A percentile compares a stretch with the other conserved stretches of the same genome.
Conservation (phyloP, 2,329 filamentous ascomycete species). For the Verticillium zaregamsianum region DNA sequence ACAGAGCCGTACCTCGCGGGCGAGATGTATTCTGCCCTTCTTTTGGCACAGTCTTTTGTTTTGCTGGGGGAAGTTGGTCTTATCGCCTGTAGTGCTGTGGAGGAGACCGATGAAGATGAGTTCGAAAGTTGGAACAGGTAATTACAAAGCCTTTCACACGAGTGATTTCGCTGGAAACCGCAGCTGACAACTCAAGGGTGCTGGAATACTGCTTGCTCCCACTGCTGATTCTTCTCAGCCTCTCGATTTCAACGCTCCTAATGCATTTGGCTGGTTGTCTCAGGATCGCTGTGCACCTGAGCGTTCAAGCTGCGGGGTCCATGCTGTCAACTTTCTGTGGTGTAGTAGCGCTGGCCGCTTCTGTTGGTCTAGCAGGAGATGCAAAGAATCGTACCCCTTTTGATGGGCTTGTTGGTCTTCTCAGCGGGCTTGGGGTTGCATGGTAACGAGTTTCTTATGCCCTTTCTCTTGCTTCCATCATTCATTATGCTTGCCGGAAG, state of each 20-base stretch:
- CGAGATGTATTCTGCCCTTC: not conserved
- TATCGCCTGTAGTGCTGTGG: not conserved
- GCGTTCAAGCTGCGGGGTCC: not conserved
- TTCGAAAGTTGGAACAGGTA: constrained; percentile 2
- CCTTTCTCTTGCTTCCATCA: too few relatives aligned
- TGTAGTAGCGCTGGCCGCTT: not conserved
- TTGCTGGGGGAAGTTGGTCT: not conserved
- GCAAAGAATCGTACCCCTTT: not conserved
- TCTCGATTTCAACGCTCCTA: not conserved
- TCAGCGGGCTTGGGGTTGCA: not conserved
- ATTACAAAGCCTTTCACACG: not conserved
- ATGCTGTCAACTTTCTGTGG: not conserved
- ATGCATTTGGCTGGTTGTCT: not conserved
- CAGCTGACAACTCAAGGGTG: not conserved
- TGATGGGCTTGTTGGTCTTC: not conserved
- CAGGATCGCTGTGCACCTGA: not conserved
- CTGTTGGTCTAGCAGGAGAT: not conserved
- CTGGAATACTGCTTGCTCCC: not conserved
- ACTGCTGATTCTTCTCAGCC: not conserved
- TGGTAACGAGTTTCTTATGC: not conserved
- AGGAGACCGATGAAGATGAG: not conserved
- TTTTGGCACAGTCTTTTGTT: not conserved
- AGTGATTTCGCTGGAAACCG: too few relatives aligned
- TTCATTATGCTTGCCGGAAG: too few relatives aligned
- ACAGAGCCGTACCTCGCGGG: not conserved